Evolutionary conservation across 257 asterid genomes (phyloP), one percentile per base, ranked within the genome.

Genomic region (Capsicum pubescens): DNA sequence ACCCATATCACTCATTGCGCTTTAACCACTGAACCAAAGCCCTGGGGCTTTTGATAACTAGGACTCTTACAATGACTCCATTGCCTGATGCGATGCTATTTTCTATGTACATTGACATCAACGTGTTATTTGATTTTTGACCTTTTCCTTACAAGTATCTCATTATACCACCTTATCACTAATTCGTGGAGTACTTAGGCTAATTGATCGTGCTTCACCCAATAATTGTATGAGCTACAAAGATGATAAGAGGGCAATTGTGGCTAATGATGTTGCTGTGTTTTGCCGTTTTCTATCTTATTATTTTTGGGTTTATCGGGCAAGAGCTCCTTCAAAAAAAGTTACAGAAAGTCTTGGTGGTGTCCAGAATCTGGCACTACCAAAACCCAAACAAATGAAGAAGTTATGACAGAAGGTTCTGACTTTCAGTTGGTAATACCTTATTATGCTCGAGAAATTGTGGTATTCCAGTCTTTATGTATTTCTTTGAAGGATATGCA

Each of bases 241-340:
- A 77, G 46, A 54, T 77, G 55, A 69, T 69, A 69, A 42, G 16
- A 52, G 81, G 64, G 50, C 15, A 32, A 14, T 77, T 77, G 81
- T 54, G 81, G 81, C 14, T 39, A 50, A 77, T 26, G 64, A 77
- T 77, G 64, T 54, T 77, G 44, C 19, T 26, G 48, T 12, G 21
- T 77, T 77, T 32, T 54, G 81, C 26, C 48, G 3, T 14, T 48
- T 76, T 54, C 50, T 8, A 26, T 14, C 54, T 54, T 48, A 32
- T 32, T 32, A 77, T 54, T 77, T 9, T 32, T 76, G 64, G 19
- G 61, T 50, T 74, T 21, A 21, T 74, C 8, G 2, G 11, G 80
- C 80, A 48, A 74, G 42, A 50, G 80, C 80, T 21, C 60, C 60
- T 19, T 48, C 72, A 2, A 39, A 7, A 68, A 68, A 14, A 68